Base-by-base conservation (phyloP, 2,329 filamentous ascomycete genomes). In the Calonectria honghensis region DNA sequence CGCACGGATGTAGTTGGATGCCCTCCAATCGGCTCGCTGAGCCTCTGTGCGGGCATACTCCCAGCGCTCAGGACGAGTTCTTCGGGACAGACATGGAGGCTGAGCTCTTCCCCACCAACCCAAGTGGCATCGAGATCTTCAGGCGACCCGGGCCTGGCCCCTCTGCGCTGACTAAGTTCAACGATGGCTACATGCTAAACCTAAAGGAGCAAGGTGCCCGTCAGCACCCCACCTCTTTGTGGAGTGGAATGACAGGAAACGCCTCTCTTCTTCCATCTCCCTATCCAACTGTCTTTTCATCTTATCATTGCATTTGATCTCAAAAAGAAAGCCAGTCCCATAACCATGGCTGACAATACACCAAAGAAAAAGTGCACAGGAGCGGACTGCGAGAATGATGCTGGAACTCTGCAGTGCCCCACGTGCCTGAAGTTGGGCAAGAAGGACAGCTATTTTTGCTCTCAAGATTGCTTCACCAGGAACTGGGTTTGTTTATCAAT, bases 401-500 rank as follows among this genome's bases (percentile, higher is more conserved):
- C 96, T 73, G 93, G 95, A 75, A 89, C 93, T 69, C 88, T 99
- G 61, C 96, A 98, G 85, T 99, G 97, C 86, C 97, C 97, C 70
- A 98, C 95, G 65, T 99, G 97, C 85, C 90, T 98, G 82, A 98
- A 98, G 87, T 88, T 96, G 57, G 95, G 94, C 70, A 93, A 93
- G 81, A 93, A 96, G 83, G 95, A 97, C 82, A 98, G 95, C 88
- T 98, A 93, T 87, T 99, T 98, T 88, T 99, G 97, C 89, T 96
- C 96, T 32, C 97, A 99, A 86, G 97, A 98, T 81, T 99, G 97
- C 89, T 99, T 99, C 88, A 98, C 98, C 90, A 94, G 93, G 85
- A 99, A 95, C 89, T 99, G 97, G 97, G 97, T 98, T 92, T 81
- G 91, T 48, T 80, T 80, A 54, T 52, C 50, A 54, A 51, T 6